Evolutionary conservation across 306 rosid genomes (phyloP).

Genomic region (Vigna radiata): DNA sequence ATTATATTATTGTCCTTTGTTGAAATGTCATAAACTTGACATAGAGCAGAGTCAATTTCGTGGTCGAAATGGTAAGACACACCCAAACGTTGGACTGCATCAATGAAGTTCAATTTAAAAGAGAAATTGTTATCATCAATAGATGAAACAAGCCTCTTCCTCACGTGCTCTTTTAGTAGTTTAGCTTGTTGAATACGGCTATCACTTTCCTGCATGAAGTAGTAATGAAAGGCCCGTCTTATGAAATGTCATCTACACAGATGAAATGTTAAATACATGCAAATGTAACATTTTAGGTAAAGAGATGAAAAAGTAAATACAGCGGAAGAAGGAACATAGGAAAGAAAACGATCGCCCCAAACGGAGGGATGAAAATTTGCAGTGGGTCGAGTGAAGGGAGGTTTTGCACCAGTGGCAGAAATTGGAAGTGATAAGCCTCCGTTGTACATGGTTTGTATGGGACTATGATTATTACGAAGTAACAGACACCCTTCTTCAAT

Average conservation of each 20-base stretch:
- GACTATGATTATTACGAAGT: too few relatives aligned
- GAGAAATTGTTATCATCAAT: background rate
- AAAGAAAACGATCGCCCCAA: background rate
- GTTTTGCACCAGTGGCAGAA: background rate
- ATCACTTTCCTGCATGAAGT: background rate
- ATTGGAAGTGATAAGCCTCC: background rate
- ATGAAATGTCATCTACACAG: too few relatives aligned
- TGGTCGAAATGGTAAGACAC: slow-evolving; percentile 20
- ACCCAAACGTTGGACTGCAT: slow-evolving; percentile 31
- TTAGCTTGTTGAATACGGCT: background rate
- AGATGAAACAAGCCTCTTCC: background rate
- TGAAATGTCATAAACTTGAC: background rate
- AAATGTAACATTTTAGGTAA: too few relatives aligned
- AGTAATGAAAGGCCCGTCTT: background rate
- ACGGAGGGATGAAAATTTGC: background rate
- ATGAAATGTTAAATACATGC: too few relatives aligned
- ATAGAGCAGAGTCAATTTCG: slow-evolving; percentile 26
- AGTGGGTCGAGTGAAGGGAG: background rate
- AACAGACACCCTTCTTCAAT: too few relatives aligned
- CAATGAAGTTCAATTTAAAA: slow-evolving; percentile 16
- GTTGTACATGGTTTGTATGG: background rate
- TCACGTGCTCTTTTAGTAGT: slow-evolving; percentile 44
- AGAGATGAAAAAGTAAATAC: background rate
- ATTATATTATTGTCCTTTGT: background rate
- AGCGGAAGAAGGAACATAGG: background rate